A percentile compares a stretch with the other conserved stretches of the same genome.
phyloP scores from a whole-genome alignment of 306 rosid species.

The Crotalaria pallida region DNA sequence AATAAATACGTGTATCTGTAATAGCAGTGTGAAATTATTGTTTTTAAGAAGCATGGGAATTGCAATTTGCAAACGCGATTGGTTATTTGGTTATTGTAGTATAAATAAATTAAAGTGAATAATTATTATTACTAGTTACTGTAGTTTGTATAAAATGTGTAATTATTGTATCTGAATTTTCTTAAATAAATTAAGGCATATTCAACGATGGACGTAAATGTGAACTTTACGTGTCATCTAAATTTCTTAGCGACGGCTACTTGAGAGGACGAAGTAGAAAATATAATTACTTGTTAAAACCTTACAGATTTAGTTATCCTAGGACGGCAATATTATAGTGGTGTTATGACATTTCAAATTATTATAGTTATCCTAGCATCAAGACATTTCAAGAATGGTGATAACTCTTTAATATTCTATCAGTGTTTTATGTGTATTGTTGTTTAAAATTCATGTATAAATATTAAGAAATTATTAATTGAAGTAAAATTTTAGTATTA shows the following conservation, averaged over 20 bases:
- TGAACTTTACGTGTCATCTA: slow-evolving; percentile 26
- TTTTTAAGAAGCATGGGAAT: background rate
- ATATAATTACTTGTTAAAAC: background rate
- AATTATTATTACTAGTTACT: background rate
- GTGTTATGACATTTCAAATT: no score
- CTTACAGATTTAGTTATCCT: background rate
- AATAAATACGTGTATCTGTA: background rate
- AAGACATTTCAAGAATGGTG: no score
- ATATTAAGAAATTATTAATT: no score
- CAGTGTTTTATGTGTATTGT: no score
- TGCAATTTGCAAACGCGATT: slow-evolving; percentile 8
- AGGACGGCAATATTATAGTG: background rate
- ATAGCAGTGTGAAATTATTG: background rate
- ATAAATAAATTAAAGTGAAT: background rate
- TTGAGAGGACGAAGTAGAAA: background rate
- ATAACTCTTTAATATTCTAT: no score
- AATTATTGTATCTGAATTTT: background rate
- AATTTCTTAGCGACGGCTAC: background rate
- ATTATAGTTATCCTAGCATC: no score
- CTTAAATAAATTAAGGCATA: background rate
- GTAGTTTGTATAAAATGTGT: slow-evolving; percentile 8
- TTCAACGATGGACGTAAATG: slow-evolving; percentile 20
- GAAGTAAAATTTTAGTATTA: no score
- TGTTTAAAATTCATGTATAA: no score
- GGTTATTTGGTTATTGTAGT: background rate